Evolutionary conservation across 345 rosid genomes (phyloP), one percentile per base, ranked within the genome.

Genomic region (Kandelia obovata): DNA sequence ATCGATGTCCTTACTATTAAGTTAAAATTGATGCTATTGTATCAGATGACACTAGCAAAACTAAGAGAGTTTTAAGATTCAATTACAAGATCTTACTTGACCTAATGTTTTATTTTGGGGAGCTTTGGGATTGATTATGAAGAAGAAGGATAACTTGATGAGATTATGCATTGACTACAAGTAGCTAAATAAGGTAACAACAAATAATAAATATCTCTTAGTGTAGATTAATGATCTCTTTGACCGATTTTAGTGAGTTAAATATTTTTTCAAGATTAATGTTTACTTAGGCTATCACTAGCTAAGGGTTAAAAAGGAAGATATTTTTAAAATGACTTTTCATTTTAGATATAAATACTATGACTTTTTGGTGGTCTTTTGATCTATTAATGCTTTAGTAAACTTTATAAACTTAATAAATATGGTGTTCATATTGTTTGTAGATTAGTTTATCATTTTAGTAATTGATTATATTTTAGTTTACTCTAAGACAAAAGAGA

Each of bases 341-440:
- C 6, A 61, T 0, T 62, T 25, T 4, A 5, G 35, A 10, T 62
- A 70, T 52, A 61, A 52, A 3, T 52, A 61, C 5, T 71, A 53
- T 32, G 68, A 71, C 19, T 60, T 58, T 31, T 19, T 39, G 49
- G 58, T 69, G 13, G 47, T 69, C 57, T 39, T 69, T 69, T 27
- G 43, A 35, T 11, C 46, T 69, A 58, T 58, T 6, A 69, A 69
- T 59, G 64, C 65, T 15, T 25, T 25, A 16, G 16, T 23, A 39
- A 16, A 21, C 5, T 69, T 58, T 23, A 58, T 58, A 37, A 13
- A 16, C 2, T 47, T 43, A 19, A 69, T 69, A 65, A 58, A 69
- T 25, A 4, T n/a, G 2, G 35, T 58, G 23, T 58, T 58, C 10
- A 3, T 7, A 26, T 0, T 27, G 3, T 57, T 11, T 58, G 16